A percentile compares a stretch with the other conserved stretches of the same genome.
These are phyloP conservation scores for Clonostachys sp. DNA, from an alignment of 2,329 filamentous ascomycete genomes.

Conservation along the genomic window DNA sequence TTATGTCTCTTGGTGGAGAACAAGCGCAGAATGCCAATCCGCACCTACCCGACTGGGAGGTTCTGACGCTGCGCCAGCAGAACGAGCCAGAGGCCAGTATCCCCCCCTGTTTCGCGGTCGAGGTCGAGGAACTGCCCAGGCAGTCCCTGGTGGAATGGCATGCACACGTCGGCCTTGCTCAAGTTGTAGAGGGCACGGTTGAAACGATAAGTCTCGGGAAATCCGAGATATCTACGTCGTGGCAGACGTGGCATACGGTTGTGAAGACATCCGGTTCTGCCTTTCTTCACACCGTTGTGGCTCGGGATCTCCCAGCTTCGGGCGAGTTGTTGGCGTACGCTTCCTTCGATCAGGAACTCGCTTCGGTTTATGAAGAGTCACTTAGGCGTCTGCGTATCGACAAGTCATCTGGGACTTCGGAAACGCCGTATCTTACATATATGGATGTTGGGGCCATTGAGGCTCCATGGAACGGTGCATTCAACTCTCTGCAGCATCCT, in stretches of 20 bases:
- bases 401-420: background rate
- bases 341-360: too few species aligned
- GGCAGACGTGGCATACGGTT: slow-evolving; percentile 21
- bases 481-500: slow-evolving; percentile 5
- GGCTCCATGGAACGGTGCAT: too few species aligned
- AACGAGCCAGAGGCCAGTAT: slow-evolving; percentile 26
- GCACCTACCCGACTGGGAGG: slow-evolving; percentile 46
- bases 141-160: slow-evolving; percentile 80
- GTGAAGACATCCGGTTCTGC: slow-evolving; percentile 9
- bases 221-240: slow-evolving; percentile 8
- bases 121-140: slow-evolving; percentile 74
- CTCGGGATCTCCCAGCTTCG: slow-evolving; percentile 4
- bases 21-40: slow-evolving; percentile 14
- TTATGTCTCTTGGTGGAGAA: slow-evolving; percentile 31
- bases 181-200: slow-evolving; percentile 16
- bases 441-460: too few species aligned
- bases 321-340: too few species aligned
- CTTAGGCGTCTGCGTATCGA: slow-evolving; percentile 9
- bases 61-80: slow-evolving; percentile 28
- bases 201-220: slow-evolving; percentile 13
- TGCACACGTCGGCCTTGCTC: slow-evolving; percentile 54
- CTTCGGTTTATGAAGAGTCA: slow-evolving; percentile 2
- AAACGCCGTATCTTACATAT: background rate
- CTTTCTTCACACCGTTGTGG: slow-evolving; percentile 20
- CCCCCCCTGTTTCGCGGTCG: slow-evolving; percentile 69